Evolutionary conservation across 1,284 basidiomycete species (phyloP).

Genomic region (Kwoniella shivajii): DNA sequence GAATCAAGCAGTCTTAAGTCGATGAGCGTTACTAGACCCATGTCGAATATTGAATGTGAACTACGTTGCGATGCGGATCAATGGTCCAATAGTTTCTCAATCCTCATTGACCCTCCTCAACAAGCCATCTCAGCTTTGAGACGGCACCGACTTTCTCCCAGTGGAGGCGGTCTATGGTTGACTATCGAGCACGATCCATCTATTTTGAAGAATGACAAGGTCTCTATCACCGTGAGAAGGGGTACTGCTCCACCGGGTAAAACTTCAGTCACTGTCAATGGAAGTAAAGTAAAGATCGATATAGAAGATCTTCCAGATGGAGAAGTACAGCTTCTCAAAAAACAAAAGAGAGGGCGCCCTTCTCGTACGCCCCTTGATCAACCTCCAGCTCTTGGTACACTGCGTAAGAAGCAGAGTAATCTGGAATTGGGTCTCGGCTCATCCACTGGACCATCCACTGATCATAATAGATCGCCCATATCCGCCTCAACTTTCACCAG

Average conservation of each 20-base stretch:
- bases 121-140: slow-evolving; percentile 79
- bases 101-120: slow-evolving; percentile 93
- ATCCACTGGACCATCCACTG: slow-evolving; percentile 4
- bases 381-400: slow-evolving; percentile 74
- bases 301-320: slow-evolving; percentile 84
- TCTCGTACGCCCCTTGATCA: slow-evolving; percentile 87
- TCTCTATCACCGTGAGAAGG: slow-evolving; percentile 68
- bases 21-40: slow-evolving; percentile 16
- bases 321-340: slow-evolving; percentile 81
- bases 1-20: slow-evolving; percentile 30
- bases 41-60: slow-evolving; percentile 76
- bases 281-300: slow-evolving; percentile 81
- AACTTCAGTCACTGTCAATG: slow-evolving; percentile 87
- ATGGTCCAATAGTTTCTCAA: slow-evolving; percentile 84
- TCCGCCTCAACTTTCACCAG: slow-evolving; percentile 11
- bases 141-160: slow-evolving; percentile 80
- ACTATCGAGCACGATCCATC: slow-evolving; percentile 85
- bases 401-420: slow-evolving; percentile 57
- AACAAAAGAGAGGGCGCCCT: slow-evolving; percentile 84
- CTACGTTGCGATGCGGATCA: slow-evolving; percentile 90
- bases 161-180: slow-evolving; percentile 95
- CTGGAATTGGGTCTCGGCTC: slow-evolving; percentile 21
- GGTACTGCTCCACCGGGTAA: slow-evolving; percentile 58
- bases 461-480: slow-evolving; percentile 15
- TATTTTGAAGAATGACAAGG: slow-evolving; percentile 73